phyloP scores from a whole-genome alignment of 2,329 filamentous ascomycete genomes.

The Tricladium varicosporioides region DNA sequence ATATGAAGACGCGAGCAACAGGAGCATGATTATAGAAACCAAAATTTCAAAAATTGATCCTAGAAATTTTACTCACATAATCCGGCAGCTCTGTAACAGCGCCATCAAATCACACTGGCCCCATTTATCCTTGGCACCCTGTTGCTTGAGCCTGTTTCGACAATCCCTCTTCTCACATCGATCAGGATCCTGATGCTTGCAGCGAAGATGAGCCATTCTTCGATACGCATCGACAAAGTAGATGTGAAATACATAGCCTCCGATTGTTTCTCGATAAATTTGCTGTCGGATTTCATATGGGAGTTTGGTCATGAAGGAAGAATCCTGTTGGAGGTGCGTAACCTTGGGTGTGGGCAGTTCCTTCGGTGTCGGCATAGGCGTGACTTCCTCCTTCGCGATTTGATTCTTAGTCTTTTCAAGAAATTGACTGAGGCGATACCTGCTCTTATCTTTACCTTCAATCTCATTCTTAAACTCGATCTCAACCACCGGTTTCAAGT shows the following conservation, averaged over 20 bases:
- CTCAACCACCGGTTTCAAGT: background rate
- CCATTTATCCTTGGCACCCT: slow-evolving; percentile 10
- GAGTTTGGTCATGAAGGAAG: background rate
- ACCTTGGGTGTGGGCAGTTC: background rate
- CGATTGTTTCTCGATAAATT: slow-evolving; percentile 15
- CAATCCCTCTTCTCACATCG: background rate
- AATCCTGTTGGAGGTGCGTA: background rate
- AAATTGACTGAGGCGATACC: background rate
- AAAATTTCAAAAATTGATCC: background rate
- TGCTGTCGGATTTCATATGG: slow-evolving; percentile 13
- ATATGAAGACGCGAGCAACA: background rate
- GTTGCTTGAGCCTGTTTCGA: slow-evolving; percentile 3
- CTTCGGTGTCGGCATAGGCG: background rate
- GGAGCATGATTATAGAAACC: background rate
- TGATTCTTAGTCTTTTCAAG: background rate
- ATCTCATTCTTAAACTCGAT: background rate
- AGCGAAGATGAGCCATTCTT: slow-evolving; percentile 11
- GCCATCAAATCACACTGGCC: slow-evolving; percentile 9
- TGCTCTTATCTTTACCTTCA: background rate
- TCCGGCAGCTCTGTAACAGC: slow-evolving; percentile 15
- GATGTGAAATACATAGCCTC: slow-evolving; percentile 16
- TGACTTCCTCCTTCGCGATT: background rate
- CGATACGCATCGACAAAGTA: slow-evolving; percentile 9
- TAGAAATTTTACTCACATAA: slow-evolving; percentile 13
- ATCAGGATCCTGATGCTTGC: background rate